Evolutionary conservation across 495 filamentous ascomycete species (phyloP), one percentile per base, ranked within the genome.

Genomic region (Tetracladium marchalianum): DNA sequence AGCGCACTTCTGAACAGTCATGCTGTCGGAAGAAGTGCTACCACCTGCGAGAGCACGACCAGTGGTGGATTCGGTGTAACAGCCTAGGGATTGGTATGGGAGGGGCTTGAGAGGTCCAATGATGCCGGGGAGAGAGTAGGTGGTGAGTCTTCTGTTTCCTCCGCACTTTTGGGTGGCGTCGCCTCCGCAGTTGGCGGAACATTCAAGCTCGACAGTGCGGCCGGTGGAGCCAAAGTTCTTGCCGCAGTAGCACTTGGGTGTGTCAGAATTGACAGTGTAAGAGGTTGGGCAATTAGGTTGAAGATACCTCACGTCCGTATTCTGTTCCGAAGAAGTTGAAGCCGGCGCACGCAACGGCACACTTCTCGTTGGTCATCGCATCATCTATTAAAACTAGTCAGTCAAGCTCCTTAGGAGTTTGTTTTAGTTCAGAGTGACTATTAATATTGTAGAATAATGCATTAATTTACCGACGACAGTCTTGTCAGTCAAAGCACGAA

Each of bases 241-340:
- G 7, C 35, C 41, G 37, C 47, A 50, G 12, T 31, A 44, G 19
- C 41, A 44, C 41, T 50, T 27, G 3, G 22, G 7, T 31, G 11
- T 35, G 19, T 31, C 32, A 39, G 31, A 10, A 32, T 2, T 13
- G 17, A 27, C 22, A 22, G 15, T 15, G 1, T 24, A 4, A 13
- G 10, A 13, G 11, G 19, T 31, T 18, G 15, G 31, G 13, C 4
- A 19, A 31, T 3, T 7, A 3, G 22, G 7, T 3, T 31, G 18
- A 27, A 13, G 2, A 39, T 32, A 40, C 35, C 27, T 47, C 31
- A 11, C 41, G 39, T n/a, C 41, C 31, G 39, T 66, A 69, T 46
- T 70, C 65, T 10, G 54, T 51, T 32, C 59, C 65, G 35, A 64
- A 63, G 41, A 58, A 61, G 6, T n/a, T 35, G 45, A 43, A 64